Evolutionary conservation across 2,329 filamentous ascomycete species (phyloP).

Genomic region (Pseudogymnoascus sp.): DNA sequence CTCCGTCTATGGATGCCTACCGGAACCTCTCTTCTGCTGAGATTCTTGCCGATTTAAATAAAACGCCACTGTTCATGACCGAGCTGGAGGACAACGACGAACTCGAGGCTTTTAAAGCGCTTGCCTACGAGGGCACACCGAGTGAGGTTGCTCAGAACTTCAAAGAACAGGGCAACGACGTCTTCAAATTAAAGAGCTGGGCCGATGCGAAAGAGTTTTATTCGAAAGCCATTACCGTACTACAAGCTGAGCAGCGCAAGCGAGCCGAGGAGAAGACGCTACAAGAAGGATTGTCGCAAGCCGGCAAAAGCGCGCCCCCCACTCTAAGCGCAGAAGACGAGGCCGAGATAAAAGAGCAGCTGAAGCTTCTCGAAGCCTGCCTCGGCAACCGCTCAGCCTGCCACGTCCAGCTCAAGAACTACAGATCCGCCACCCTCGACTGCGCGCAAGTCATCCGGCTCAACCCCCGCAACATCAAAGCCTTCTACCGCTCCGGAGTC

Average conservation of each 20-base stretch:
- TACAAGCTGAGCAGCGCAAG: conserved; percentile 56
- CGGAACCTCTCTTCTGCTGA: conserved; percentile 52
- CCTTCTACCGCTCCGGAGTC: conserved; percentile 75
- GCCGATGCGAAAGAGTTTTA: conserved; percentile 87
- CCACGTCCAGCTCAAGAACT: conserved; percentile 83
- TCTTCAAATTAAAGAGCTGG: conserved; percentile 67
- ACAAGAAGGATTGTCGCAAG: conserved; percentile 16
- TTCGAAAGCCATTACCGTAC: conserved; percentile 69
- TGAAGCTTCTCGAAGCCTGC: conserved; percentile 62
- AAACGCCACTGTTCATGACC: conserved; percentile 90
- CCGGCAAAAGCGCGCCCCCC: conserved; percentile 35
- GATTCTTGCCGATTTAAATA: conserved; percentile 57
- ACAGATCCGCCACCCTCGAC: conserved; percentile 77
- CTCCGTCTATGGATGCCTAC: conserved; percentile 51
- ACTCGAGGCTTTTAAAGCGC: conserved; percentile 77
- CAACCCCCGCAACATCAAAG: conserved; percentile 78
- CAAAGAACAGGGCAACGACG: conserved; percentile 88
- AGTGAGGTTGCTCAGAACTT: conserved; percentile 77
- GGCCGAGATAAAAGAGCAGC: conserved; percentile 45
- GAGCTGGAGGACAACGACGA: conserved; percentile 78
- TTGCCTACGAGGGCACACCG: conserved; percentile 88
- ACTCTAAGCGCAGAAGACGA: conserved; percentile 22
- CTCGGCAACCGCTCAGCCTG: conserved; percentile 85
- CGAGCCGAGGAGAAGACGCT: conserved; percentile 33
- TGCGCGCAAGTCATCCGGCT: conserved; percentile 72